Evolutionary conservation across 768 basidiomycete genomes (phyloP).

Genomic region (Serendipita sp.): DNA sequence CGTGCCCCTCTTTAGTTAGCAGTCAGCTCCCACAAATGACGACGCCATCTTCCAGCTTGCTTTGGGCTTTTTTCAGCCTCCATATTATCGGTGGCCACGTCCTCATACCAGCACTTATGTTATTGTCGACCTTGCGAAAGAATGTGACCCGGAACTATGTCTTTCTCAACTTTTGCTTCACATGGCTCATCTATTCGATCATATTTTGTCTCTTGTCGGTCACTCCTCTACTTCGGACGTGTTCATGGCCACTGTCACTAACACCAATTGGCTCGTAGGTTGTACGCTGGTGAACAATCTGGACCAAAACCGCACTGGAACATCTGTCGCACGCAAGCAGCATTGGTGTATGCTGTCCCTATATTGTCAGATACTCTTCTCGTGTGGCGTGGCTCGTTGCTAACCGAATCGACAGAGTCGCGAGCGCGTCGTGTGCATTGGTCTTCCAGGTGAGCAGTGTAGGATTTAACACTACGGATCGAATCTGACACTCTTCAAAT

Average conservation of each 20-base stretch:
- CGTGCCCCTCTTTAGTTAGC: not conserved
- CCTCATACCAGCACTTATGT: not conserved
- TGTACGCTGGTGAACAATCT: not conserved
- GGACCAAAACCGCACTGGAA: conserved; percentile 1
- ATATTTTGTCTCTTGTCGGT: not conserved
- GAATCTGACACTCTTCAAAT: not conserved
- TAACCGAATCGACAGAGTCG: not conserved
- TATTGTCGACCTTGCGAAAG: not conserved
- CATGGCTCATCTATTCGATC: not conserved
- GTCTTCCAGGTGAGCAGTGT: not conserved
- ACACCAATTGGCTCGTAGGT: not conserved
- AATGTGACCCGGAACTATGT: conserved; percentile 1
- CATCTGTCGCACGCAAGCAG: not conserved
- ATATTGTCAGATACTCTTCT: not conserved
- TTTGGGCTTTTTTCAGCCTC: not conserved
- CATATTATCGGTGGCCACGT: not conserved
- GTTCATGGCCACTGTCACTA: not conserved
- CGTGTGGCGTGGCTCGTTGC: not conserved
- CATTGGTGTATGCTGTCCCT: conserved; percentile 2
- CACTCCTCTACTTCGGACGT: not conserved
- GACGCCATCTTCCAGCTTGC: not conserved
- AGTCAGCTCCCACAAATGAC: not conserved
- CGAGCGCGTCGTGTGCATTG: not conserved
- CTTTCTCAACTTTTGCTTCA: conserved; percentile 1
- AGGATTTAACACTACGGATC: not conserved